A percentile compares a stretch with the other conserved stretches of the same genome.
phyloP scores from a whole-genome alignment of 1,139 yeast genomes.

The Eremothecium sinecaudum region DNA sequence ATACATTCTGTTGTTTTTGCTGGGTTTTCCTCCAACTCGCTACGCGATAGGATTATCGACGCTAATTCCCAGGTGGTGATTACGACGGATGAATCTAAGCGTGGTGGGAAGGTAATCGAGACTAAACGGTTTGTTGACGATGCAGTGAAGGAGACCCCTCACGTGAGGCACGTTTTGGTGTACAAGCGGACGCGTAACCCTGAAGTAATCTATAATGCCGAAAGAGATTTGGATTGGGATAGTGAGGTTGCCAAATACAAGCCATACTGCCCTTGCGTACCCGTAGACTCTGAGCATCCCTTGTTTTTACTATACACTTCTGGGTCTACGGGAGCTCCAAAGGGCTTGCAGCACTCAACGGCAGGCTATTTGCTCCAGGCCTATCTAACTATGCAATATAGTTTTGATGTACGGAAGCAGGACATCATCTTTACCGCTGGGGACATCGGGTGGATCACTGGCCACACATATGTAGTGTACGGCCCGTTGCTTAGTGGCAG shows the following conservation, averaged over 20 bases:
- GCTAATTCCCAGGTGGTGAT: slow-evolving; percentile 67
- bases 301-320: slow-evolving; percentile 88
- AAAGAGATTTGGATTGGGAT: slow-evolving; percentile 75
- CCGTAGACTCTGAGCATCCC: slow-evolving; percentile 89
- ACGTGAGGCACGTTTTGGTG: slow-evolving; percentile 59
- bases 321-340: slow-evolving; percentile 95
- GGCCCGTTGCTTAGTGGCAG: slow-evolving; percentile 76
- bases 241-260: slow-evolving; percentile 62
- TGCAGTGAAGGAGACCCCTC: slow-evolving; percentile 61
- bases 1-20: slow-evolving; percentile 80
- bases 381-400: slow-evolving; percentile 56
- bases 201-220: slow-evolving; percentile 50
- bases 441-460: slow-evolving; percentile 86
- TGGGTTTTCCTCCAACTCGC: slow-evolving; percentile 67
- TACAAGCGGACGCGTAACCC: slow-evolving; percentile 64
- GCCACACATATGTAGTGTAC: slow-evolving; percentile 74
- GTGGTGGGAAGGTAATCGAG: slow-evolving; percentile 78
- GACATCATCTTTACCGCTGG: slow-evolving; percentile 77
- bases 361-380: slow-evolving; percentile 77
- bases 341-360: slow-evolving; percentile 86
- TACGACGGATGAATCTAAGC: slow-evolving; percentile 70
- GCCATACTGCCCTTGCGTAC: slow-evolving; percentile 75
- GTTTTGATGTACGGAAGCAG: slow-evolving; percentile 64
- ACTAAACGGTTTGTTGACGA: slow-evolving; percentile 79
- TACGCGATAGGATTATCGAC: slow-evolving; percentile 67